Evolutionary conservation across 371 early-diverging fungal genomes (phyloP).

Genomic region (Mucor circinelloides): DNA sequence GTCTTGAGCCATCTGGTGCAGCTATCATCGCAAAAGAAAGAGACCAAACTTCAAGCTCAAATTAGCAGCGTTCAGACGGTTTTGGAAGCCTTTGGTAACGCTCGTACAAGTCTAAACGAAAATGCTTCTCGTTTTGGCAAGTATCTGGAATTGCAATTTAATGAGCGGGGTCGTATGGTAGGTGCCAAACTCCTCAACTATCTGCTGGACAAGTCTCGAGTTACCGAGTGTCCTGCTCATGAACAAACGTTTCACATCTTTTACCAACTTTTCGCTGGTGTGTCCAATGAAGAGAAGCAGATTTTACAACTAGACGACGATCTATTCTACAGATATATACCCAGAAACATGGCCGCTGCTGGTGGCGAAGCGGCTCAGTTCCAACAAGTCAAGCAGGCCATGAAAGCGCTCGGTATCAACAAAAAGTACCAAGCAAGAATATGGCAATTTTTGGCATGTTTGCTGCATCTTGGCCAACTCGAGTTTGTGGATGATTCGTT

Average conservation of each 20-base stretch:
- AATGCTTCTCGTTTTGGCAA: conserved; percentile 93
- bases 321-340: conserved; percentile 35
- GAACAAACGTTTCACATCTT: conserved; percentile 95
- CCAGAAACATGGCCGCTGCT: conserved; percentile 24
- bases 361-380: conserved; percentile 48
- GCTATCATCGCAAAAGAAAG: conserved; percentile 78
- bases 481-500: conserved; percentile 68
- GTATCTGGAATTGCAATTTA: conserved; percentile 92
- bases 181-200: conserved; percentile 92
- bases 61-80: conserved; percentile 73
- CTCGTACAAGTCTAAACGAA: conserved; percentile 36
- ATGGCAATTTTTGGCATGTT: conserved; percentile 80
- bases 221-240: conserved; percentile 55
- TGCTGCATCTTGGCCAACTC: conserved; percentile 85
- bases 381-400: conserved; percentile 57
- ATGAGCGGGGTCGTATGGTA: conserved; percentile 83
- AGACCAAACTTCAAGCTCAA: conserved; percentile 77
- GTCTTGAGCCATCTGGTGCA: conserved; percentile 72
- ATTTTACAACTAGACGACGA: conserved; percentile 38
- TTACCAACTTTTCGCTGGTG: conserved; percentile 76
- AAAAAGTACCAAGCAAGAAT: conserved; percentile 77
- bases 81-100: conserved; percentile 91
- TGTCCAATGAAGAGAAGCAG: conserved; percentile 38
- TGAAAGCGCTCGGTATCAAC: conserved; percentile 80
- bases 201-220: conserved; percentile 85